Conservation (phyloP, 2,329 filamentous ascomycete species). For the Coleophoma crateriformis region DNA sequence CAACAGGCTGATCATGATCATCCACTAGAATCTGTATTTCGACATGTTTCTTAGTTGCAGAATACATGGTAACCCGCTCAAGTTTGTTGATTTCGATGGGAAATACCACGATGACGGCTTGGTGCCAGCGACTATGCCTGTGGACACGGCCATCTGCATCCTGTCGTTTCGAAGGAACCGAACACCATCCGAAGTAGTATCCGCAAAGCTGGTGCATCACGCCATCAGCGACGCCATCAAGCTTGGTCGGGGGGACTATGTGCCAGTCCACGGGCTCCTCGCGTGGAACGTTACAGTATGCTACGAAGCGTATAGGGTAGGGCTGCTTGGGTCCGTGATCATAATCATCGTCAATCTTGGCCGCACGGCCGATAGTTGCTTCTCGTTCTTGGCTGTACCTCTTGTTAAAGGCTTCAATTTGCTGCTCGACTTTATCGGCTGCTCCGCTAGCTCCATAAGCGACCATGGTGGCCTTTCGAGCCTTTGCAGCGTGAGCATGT, state of each 20-base stretch:
- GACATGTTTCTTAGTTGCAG: conserved; percentile 44
- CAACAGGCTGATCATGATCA: conserved; percentile 11
- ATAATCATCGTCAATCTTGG: too few relatives aligned
- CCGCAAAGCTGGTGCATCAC: conserved; percentile 50
- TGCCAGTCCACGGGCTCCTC: conserved; percentile 34
- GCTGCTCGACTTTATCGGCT: too few relatives aligned
- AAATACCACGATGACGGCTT: conserved; percentile 51
- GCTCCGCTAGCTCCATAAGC: too few relatives aligned
- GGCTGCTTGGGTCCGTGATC: too few relatives aligned
- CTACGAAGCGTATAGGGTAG: too few relatives aligned
- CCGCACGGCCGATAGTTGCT: too few relatives aligned
- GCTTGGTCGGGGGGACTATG: conserved; percentile 47
- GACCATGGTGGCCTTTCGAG: too few relatives aligned
- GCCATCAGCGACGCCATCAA: conserved; percentile 45
- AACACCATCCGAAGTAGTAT: conserved; percentile 59
- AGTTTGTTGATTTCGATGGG: conserved; percentile 36
- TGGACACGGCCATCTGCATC: conserved; percentile 20
- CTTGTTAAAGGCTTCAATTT: too few relatives aligned
- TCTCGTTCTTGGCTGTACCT: too few relatives aligned
- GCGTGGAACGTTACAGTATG: conserved; percentile 20
- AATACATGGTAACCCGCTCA: conserved; percentile 21
- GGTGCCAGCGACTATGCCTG: conserved; percentile 42
- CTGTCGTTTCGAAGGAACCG: conserved; percentile 30
- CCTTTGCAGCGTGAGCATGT: too few relatives aligned
- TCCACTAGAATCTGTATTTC: conserved; percentile 48